These are phyloP conservation scores for Trichoderma asperellum DNA, from an alignment of 2,329 filamentous ascomycete species.

Conservation along the genomic window DNA sequence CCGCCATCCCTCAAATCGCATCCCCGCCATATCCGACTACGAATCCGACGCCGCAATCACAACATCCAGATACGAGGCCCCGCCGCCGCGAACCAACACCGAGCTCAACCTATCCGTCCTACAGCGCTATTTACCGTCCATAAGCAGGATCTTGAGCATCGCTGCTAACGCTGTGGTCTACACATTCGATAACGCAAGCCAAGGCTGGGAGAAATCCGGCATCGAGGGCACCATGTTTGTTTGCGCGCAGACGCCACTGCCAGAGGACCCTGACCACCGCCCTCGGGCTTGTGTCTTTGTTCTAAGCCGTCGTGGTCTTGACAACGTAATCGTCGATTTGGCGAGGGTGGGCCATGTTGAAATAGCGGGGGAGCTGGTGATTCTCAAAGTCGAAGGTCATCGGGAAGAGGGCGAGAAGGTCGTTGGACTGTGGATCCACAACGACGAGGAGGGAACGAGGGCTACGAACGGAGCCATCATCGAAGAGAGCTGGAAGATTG, in stretches of 20 bases:
- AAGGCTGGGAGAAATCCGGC: slow-evolving; percentile 81
- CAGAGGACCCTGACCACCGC: slow-evolving; percentile 40
- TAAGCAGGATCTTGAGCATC: slow-evolving; percentile 74
- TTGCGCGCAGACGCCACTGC: slow-evolving; percentile 63
- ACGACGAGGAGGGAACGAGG: slow-evolving; percentile 51
- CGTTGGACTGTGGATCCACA: slow-evolving; percentile 60
- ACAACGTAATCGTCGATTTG: slow-evolving; percentile 72
- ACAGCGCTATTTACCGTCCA: slow-evolving; percentile 75
- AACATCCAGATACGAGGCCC: slow-evolving; percentile 47
- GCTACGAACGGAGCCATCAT: slow-evolving; percentile 48
- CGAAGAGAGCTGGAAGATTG: slow-evolving; percentile 48
- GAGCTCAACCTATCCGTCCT: slow-evolving; percentile 88
- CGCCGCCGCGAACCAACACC: slow-evolving; percentile 71
- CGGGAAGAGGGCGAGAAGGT: slow-evolving; percentile 47
- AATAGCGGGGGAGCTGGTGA: slow-evolving; percentile 59
- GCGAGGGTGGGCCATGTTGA: slow-evolving; percentile 65
- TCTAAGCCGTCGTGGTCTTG: slow-evolving; percentile 70
- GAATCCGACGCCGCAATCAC: slow-evolving; percentile 64
- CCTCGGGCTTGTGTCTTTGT: slow-evolving; percentile 66
- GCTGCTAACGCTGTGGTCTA: slow-evolving; percentile 88
- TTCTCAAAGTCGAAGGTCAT: slow-evolving; percentile 49
- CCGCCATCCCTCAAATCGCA: slow-evolving; percentile 47
- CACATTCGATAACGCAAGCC: slow-evolving; percentile 67
- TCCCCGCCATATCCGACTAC: slow-evolving; percentile 60
- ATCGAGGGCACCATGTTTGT: slow-evolving; percentile 90